Evolutionary conservation across 2,329 filamentous ascomycete species (phyloP).

Genomic region (Fusarium hostae): DNA sequence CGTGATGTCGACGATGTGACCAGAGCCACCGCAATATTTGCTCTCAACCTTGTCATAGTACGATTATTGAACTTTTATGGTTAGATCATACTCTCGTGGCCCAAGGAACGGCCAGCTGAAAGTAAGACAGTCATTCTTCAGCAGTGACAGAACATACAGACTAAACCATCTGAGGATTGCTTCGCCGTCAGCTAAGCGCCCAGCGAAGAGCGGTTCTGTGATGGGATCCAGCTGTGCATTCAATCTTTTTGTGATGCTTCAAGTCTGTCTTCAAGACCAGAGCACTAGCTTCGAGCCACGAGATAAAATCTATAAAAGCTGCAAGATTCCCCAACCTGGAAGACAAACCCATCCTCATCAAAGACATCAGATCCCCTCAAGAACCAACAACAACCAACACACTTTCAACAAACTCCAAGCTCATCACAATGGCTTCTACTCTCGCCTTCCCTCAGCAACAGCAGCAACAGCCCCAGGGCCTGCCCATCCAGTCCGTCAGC

Average conservation of each 20-base stretch:
- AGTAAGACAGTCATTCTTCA: neutral
- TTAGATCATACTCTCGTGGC: neutral
- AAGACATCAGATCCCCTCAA: neutral
- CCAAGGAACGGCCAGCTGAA: neutral
- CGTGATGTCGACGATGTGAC: neutral
- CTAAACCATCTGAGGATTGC: neutral
- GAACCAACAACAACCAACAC: neutral
- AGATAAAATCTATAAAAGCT: neutral
- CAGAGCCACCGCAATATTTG: neutral
- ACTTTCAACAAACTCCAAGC: neutral
- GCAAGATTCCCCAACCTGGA: neutral
- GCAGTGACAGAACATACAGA: neutral
- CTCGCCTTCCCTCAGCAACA: neutral
- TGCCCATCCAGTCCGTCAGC: neutral
- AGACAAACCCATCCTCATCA: neutral
- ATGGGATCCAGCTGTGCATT: neutral
- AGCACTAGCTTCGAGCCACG: neutral
- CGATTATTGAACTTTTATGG: neutral
- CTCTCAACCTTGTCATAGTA: neutral
- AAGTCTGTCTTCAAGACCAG: fast-evolving
- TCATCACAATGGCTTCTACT: neutral
- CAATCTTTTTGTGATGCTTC: no score
- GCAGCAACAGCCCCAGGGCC: neutral
- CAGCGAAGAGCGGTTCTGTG: no score
- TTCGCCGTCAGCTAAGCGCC: neutral